Evolutionary conservation across 2,329 filamentous ascomycete genomes (phyloP).

Genomic region (Scleromitrula shiraiana): DNA sequence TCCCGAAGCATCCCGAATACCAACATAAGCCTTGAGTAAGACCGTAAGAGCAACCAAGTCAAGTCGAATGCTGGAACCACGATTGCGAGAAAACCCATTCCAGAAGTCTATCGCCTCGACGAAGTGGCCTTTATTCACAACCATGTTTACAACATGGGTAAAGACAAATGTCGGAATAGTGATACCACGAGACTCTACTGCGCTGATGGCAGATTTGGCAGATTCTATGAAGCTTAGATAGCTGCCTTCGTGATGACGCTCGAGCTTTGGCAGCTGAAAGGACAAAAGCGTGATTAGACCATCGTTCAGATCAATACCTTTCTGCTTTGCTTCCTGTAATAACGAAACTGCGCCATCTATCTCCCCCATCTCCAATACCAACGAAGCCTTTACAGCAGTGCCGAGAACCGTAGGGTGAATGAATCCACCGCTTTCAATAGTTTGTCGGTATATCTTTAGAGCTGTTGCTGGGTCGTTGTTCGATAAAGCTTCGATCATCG

Average conservation of each 20-base stretch:
- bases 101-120: constrained; percentile 25
- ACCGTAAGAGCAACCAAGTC: constrained; percentile 22
- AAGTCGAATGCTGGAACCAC: constrained; percentile 9
- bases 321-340: constrained; percentile 18
- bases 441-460: constrained; percentile 22
- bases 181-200: constrained; percentile 18
- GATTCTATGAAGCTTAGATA: constrained; percentile 3
- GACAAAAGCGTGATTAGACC: constrained; percentile 21
- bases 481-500: constrained; percentile 18
- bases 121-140: constrained; percentile 16
- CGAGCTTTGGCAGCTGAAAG: constrained; percentile 17
- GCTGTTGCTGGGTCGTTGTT: constrained; percentile 15
- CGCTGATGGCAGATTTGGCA: constrained; percentile 13
- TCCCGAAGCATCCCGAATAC: constrained; percentile 17
- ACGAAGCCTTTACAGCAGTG: constrained; percentile 22
- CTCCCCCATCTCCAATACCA: constrained; percentile 14
- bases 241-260: not conserved
- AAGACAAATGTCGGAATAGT: constrained; percentile 18
- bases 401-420: constrained; percentile 12
- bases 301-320: constrained; percentile 14
- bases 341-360: constrained; percentile 14
- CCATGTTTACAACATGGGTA: constrained; percentile 22
- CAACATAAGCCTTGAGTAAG: constrained; percentile 25
- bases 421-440: constrained; percentile 8
- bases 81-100: constrained; percentile 18